Evolutionary conservation across 192 early-diverging fungal genomes (phyloP).

Genomic region (Umbelopsis ramanniana): DNA sequence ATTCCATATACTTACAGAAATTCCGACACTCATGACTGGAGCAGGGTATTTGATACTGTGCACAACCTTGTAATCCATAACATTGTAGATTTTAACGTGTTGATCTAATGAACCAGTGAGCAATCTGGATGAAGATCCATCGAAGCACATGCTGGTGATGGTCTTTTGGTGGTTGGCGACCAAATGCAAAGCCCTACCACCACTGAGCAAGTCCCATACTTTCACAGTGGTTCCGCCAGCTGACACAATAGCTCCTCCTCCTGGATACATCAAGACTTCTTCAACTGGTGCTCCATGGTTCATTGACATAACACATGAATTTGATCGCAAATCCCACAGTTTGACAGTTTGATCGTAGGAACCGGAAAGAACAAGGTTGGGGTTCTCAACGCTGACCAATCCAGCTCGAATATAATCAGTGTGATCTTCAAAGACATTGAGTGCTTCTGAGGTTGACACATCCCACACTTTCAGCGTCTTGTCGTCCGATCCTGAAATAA

Average conservation of each 20-base stretch:
- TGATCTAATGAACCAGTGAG: conserved; percentile 93
- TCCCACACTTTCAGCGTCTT: conserved; percentile 94
- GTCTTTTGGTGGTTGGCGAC: conserved; percentile 96
- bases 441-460: conserved; percentile 76
- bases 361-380: conserved; percentile 80
- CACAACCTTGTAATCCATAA: conserved; percentile 85
- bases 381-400: conserved; percentile 73
- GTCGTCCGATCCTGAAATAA: conserved; percentile 92
- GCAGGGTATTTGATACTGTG: conserved; percentile 89
- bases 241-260: conserved; percentile 78
- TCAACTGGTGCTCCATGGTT: conserved; percentile 90
- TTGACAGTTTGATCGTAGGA: conserved; percentile 96
- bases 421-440: conserved; percentile 79
- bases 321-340: conserved; percentile 88
- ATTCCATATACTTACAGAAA: conserved; percentile 64
- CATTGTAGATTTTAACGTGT: conserved; percentile 93
- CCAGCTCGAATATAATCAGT: conserved; percentile 90
- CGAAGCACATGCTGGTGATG: conserved; percentile 87
- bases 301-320: conserved; percentile 75
- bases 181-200: conserved; percentile 74
- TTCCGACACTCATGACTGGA: conserved; percentile 87
- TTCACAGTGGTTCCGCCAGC: conserved; percentile 82
- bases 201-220: conserved; percentile 87
- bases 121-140: conserved; percentile 74
- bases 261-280: conserved; percentile 80